phyloP scores from a whole-genome alignment of 139 green algal species.

The Medakamo hakoo region DNA sequence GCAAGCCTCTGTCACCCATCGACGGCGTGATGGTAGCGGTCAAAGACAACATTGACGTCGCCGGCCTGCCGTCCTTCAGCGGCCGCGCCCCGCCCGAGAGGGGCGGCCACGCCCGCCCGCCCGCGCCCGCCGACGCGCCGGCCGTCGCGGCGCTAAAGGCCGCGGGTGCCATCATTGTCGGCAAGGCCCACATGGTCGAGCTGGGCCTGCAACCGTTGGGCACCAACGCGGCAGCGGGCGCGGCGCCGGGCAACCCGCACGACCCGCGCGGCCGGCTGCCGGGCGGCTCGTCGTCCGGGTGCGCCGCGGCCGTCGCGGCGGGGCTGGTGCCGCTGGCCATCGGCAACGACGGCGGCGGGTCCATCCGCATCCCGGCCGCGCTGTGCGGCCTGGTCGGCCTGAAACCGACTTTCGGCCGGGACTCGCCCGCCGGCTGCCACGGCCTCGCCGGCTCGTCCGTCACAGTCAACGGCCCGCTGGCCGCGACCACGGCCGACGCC shows the following conservation, averaged over 20 bases:
- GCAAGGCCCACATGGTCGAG: slow-evolving; percentile 61
- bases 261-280: slow-evolving; percentile 13
- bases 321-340: slow-evolving; percentile 56
- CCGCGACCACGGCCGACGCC: slow-evolving; percentile 24
- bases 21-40: slow-evolving; percentile 69
- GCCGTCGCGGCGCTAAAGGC: slow-evolving; percentile 24
- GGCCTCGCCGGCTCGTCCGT: slow-evolving; percentile 14
- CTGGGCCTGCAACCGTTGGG: slow-evolving; percentile 23
- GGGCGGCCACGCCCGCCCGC: background rate
- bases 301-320: slow-evolving; percentile 41
- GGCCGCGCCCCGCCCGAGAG: slow-evolving; percentile 42
- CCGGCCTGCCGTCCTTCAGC: slow-evolving; percentile 41
- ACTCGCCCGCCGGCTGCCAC: background rate
- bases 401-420: slow-evolving; percentile 37
- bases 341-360: slow-evolving; percentile 60
- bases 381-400: slow-evolving; percentile 67
- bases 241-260: slow-evolving; percentile 45
- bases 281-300: slow-evolving; percentile 45
- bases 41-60: slow-evolving; percentile 58
- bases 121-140: background rate
- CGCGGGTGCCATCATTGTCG: slow-evolving; percentile 46
- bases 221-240: background rate
- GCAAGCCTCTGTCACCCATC: slow-evolving; percentile 34
- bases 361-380: slow-evolving; percentile 57
- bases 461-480: slow-evolving; percentile 25